These are phyloP conservation scores for Diphasiastrum complanatum DNA, from an alignment of 83 land plant genomes.

Conservation along the genomic window DNA sequence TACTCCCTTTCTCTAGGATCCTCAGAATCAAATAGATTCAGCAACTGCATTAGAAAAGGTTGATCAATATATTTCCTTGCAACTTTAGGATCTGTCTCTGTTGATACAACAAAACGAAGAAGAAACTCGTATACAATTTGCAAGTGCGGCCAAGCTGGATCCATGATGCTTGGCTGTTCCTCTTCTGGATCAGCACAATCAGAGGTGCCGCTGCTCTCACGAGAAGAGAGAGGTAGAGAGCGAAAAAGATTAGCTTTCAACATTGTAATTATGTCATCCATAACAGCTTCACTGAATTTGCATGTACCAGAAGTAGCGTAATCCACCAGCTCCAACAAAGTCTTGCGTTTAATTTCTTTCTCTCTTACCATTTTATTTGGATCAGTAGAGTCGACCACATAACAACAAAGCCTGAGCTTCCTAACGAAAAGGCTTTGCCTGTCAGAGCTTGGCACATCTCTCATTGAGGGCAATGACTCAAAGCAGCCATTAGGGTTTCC, in stretches of 20 bases:
- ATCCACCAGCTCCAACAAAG: constrained; percentile 7
- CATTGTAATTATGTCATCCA: neutral
- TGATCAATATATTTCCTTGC: constrained; percentile 2
- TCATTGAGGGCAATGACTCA: neutral
- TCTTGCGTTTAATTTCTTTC: neutral
- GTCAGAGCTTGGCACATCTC: neutral
- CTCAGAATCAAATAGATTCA: neutral
- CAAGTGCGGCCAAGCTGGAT: constrained; percentile 5
- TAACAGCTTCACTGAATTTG: neutral
- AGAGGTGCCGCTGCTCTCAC: neutral
- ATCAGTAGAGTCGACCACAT: neutral
- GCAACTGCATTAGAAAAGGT: neutral
- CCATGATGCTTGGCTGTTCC: neutral
- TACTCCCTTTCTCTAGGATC: too few relatives aligned
- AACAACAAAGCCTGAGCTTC: neutral
- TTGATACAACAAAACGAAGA: neutral
- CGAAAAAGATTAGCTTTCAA: constrained; percentile 1
- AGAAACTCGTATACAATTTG: constrained; percentile 2
- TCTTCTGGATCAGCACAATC: neutral
- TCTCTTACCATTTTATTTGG: neutral
- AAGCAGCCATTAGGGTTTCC: too few relatives aligned
- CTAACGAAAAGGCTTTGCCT: neutral
- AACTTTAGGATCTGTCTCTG: neutral
- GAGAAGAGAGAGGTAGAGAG: neutral
- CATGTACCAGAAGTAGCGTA: neutral